A percentile compares a stretch with the other conserved stretches of the same genome.
These are phyloP conservation scores for Gnomoniopsis smithogilvyi DNA, from an alignment of 2,329 filamentous ascomycete genomes.

Conservation along the genomic window DNA sequence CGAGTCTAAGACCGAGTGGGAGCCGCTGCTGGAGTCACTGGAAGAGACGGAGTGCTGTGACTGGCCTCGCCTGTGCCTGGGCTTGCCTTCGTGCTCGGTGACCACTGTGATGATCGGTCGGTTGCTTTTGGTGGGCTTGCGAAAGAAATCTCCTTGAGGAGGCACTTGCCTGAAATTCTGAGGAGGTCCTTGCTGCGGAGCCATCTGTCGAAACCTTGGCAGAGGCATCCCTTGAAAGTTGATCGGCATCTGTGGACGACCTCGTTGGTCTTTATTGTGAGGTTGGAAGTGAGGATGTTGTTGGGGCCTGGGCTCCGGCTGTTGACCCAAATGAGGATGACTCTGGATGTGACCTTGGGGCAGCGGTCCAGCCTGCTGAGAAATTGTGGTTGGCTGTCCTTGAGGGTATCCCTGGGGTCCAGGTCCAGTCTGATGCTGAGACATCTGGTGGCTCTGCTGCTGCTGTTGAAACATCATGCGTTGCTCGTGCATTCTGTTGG, in stretches of 20 bases:
- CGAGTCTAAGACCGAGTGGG: neutral
- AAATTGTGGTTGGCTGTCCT: neutral
- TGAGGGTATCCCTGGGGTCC: neutral
- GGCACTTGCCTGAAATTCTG: neutral
- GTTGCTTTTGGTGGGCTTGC: neutral
- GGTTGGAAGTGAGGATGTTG: neutral
- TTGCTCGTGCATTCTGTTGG: neutral
- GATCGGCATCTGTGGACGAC: neutral
- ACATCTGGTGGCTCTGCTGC: neutral
- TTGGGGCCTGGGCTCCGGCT: neutral
- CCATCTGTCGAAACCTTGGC: neutral
- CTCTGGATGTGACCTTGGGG: neutral
- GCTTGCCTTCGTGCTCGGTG: neutral
- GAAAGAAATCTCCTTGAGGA: neutral
- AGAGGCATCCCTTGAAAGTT: neutral
- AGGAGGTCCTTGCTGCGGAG: neutral
- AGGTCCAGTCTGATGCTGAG: neutral
- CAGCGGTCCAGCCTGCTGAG: neutral
- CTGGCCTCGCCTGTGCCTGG: neutral
- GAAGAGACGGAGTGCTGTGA: neutral
- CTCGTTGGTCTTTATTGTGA: neutral
- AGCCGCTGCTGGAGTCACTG: neutral
- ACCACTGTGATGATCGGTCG: neutral
- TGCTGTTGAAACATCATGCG: neutral
- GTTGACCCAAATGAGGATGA: neutral